phyloP scores from a whole-genome alignment of 2,329 filamentous ascomycete genomes.

The Orbilia javanica region DNA sequence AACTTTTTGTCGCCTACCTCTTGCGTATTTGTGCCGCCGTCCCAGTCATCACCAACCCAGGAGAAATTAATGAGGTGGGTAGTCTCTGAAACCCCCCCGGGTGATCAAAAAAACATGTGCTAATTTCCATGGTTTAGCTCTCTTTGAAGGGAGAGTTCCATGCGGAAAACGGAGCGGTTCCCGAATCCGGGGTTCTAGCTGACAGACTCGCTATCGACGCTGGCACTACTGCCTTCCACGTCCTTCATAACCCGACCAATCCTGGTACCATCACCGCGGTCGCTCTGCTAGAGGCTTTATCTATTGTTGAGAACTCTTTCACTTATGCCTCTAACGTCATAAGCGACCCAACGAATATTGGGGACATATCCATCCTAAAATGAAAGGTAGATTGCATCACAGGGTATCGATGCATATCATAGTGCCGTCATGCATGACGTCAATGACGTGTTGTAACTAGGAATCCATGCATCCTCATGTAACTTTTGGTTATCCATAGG shows the following conservation, averaged over 20 bases:
- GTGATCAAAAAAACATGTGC: no score
- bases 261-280: neutral
- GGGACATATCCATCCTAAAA: neutral
- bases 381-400: neutral
- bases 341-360: conserved; percentile 11
- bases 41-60: neutral
- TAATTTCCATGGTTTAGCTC: conserved; percentile 4
- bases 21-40: conserved; percentile 20
- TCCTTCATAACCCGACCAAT: conserved; percentile 1
- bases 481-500: no score
- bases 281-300: neutral
- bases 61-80: neutral
- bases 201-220: conserved; percentile 4
- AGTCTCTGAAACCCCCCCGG: neutral
- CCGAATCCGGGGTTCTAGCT: neutral
- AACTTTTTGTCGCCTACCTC: neutral
- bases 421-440: no score
- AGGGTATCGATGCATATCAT: no score
- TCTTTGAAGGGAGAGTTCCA: neutral
- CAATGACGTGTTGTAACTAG: no score
- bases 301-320: neutral
- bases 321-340: neutral
- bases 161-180: neutral
- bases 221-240: neutral
- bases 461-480: no score